These are phyloP conservation scores for Marasmius tenuissimus DNA, from an alignment of 1,284 basidiomycete genomes.

Conservation along the genomic window DNA sequence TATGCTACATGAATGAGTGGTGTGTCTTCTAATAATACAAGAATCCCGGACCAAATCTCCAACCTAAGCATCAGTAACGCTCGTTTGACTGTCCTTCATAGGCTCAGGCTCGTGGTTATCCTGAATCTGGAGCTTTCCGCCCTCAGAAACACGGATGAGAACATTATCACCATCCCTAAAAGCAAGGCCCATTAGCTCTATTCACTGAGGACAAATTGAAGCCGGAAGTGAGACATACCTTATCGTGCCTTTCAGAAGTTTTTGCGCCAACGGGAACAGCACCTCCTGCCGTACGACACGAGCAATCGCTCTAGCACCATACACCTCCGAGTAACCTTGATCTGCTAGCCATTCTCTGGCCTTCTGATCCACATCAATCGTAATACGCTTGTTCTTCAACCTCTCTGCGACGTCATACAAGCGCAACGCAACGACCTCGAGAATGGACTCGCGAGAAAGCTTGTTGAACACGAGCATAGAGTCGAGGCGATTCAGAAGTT, in stretches of 20 bases:
- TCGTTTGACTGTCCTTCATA: not conserved
- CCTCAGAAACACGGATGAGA: constrained; percentile 18
- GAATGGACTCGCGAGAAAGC: constrained; percentile 71
- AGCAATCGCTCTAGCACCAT: constrained; percentile 85
- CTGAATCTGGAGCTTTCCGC: constrained; percentile 24
- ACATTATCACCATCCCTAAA: constrained; percentile 34
- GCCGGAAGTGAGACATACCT: constrained; percentile 44
- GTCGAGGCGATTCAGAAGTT: constrained; percentile 88
- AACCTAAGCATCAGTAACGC: not conserved
- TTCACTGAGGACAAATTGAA: not conserved
- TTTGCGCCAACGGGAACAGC: constrained; percentile 76
- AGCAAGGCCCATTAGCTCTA: not conserved
- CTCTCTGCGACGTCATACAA: constrained; percentile 73
- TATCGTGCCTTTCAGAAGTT: constrained; percentile 73
- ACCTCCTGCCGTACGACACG: constrained; percentile 79
- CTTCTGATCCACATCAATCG: constrained; percentile 64
- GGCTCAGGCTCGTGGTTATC: constrained; percentile 29
- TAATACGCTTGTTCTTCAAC: constrained; percentile 67
- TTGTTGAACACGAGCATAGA: constrained; percentile 91
- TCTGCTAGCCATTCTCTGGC: constrained; percentile 76
- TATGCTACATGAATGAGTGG: not conserved
- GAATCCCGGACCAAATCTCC: not conserved
- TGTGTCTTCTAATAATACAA: not conserved
- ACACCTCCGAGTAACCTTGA: constrained; percentile 83
- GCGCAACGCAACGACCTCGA: constrained; percentile 77